Percentiles rank a stretch among this genome's conserved stretches.
These are phyloP conservation scores for Monilinia aucupariae DNA, from an alignment of 2,329 filamentous ascomycete species.

Conservation along the genomic window DNA sequence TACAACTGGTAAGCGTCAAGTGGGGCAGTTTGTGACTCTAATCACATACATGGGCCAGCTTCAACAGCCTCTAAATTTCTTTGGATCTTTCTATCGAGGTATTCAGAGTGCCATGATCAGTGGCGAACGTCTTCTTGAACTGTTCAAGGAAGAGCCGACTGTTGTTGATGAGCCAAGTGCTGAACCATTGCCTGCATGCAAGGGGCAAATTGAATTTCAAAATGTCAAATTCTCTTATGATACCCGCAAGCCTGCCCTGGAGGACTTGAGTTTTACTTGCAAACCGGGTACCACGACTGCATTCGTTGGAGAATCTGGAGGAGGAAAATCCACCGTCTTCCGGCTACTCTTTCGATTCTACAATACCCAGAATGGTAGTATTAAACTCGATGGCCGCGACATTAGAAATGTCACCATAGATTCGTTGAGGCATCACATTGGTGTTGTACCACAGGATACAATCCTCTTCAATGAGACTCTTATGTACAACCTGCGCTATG, in stretches of 20 bases:
- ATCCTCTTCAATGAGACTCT: constrained; percentile 90
- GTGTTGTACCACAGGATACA: constrained; percentile 94
- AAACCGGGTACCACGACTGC: constrained; percentile 88
- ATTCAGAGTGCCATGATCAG: constrained; percentile 98
- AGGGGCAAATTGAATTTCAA: constrained; percentile 79
- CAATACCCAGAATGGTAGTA: constrained; percentile 72
- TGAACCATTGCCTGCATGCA: constrained; percentile 57
- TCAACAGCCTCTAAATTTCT: constrained; percentile 77
- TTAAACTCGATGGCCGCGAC: constrained; percentile 78
- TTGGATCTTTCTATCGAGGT: constrained; percentile 91
- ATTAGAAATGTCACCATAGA: constrained; percentile 86
- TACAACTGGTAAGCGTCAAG: constrained; percentile 55
- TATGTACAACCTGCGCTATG: constrained; percentile 93
- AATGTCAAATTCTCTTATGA: constrained; percentile 92
- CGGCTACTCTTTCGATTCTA: constrained; percentile 95
- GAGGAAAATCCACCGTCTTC: constrained; percentile 95
- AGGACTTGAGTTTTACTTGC: constrained; percentile 79
- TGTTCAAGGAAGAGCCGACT: constrained; percentile 93
- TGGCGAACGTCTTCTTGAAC: constrained; percentile 85
- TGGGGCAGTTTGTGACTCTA: constrained; percentile 68
- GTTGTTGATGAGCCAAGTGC: constrained; percentile 73
- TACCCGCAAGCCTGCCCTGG: constrained; percentile 74
- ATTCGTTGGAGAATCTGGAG: constrained; percentile 92
- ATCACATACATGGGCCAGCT: constrained; percentile 75
- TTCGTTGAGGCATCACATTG: constrained; percentile 84